A percentile compares a stretch with the other conserved stretches of the same genome.
These are phyloP conservation scores for Lophium mytilinum DNA, from an alignment of 495 filamentous ascomycete genomes.

Conservation along the genomic window DNA sequence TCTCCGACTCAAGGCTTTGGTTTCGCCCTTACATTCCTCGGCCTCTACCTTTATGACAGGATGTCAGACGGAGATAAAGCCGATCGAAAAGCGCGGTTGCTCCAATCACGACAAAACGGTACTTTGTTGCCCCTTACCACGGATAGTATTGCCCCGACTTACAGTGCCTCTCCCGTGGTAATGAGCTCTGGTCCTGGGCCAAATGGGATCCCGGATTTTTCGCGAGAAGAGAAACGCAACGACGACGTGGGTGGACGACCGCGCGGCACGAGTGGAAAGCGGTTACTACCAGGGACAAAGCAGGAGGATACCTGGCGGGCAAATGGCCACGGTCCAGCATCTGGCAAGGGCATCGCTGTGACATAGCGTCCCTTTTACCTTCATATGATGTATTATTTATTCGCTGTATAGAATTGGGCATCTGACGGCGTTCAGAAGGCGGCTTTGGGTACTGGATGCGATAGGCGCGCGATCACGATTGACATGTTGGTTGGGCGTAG, in stretches of 20 bases:
- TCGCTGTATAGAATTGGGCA: too few relatives aligned
- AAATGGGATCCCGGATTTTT: constrained; percentile 4
- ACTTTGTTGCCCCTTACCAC: constrained; percentile 62
- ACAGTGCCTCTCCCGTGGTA: constrained; percentile 8
- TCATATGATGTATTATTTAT: too few relatives aligned
- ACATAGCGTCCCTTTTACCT: not conserved
- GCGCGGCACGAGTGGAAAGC: constrained; percentile 1
- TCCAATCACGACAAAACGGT: constrained; percentile 50
- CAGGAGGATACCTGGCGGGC: constrained; percentile 25
- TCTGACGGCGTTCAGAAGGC: too few relatives aligned
- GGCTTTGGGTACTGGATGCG: too few relatives aligned
- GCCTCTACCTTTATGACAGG: constrained; percentile 93
- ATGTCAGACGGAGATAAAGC: constrained; percentile 77
- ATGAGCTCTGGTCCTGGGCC: constrained; percentile 9
- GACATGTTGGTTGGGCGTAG: too few relatives aligned
- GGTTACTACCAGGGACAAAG: constrained; percentile 28
- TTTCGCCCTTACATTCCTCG: constrained; percentile 81
- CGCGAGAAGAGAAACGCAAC: constrained; percentile 15
- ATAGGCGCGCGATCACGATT: too few relatives aligned
- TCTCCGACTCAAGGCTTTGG: constrained; percentile 75
- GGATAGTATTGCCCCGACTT: constrained; percentile 16
- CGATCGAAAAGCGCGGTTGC: constrained; percentile 56
- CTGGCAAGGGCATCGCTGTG: not conserved
- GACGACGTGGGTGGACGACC: constrained; percentile 9
- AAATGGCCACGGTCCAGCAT: not conserved